Base-by-base conservation (phyloP, 257 asterid genomes). In the Primulina huaijiensis region DNA sequence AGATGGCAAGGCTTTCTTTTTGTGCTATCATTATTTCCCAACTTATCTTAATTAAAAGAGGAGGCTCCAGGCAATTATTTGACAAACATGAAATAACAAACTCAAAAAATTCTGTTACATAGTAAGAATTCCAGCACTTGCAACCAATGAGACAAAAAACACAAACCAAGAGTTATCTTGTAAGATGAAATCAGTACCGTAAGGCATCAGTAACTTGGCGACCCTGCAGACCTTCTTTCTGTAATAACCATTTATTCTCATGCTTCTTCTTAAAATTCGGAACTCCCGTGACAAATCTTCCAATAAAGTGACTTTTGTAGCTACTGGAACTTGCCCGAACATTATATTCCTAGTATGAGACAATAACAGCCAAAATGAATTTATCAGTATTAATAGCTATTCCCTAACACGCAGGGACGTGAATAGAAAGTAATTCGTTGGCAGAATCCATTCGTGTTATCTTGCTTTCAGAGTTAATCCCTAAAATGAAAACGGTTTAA, bases 211-310 rank as follows among this genome's bases (percentile, higher is more conserved):
- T 79, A 65, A 82, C 68, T 77, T 77, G 87, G 68, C 87, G 83
- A 37, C 87, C 89, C 69, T 77, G 83, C 75, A 84, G 62, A 68
- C 87, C 87, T 79, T 84, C 89, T 63, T 82, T 84, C 67, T 77
- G 85, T 58, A 84, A 14, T 37, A 79, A 72, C 89, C 89, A 84
- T 57, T 82, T 81, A 50, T 79, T 76, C 52, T 81, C 80, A 52
- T 67, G 63, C 76, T 75, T 79, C 75, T 78, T 81, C 80, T 73
- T 82, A 77, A 84, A 82, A 62, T 62, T 77, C 4, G 89, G 89
- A 23, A 84, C 69, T 14, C 86, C 86, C 1, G 83, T 59, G 2
- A 79, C 75, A 53, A 84, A 84, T 68, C 85, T 67, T 43, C 83
- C 85, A 20, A 84, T 81, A 72, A 84, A 84, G 76, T 79, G 78